phyloP scores from a whole-genome alignment of 2,329 filamentous ascomycete species.

The Ambrosiella cleistominuta region DNA sequence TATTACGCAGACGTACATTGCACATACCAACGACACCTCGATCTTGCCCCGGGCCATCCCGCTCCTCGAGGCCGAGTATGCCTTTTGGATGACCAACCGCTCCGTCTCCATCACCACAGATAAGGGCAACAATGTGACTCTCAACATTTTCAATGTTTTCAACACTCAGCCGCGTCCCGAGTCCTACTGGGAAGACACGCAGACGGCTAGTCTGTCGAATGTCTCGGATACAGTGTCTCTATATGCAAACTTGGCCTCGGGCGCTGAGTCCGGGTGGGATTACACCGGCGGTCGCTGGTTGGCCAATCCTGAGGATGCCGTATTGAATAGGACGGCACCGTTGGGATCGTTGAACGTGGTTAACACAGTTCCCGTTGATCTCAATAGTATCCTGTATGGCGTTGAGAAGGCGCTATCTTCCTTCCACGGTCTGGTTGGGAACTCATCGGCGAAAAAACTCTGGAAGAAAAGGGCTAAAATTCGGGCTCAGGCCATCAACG shows the following conservation, averaged over 20 bases:
- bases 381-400: conserved; percentile 51
- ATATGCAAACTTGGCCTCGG: conserved; percentile 45
- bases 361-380: conserved; percentile 43
- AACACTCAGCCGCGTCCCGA: conserved; percentile 52
- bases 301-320: conserved; percentile 37
- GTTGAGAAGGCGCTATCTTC: conserved; percentile 42
- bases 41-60: conserved; percentile 42
- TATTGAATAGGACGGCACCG: conserved; percentile 44
- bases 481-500: conserved; percentile 44
- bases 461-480: conserved; percentile 33
- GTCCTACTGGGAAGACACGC: conserved; percentile 48
- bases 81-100: conserved; percentile 45
- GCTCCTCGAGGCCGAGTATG: conserved; percentile 43
- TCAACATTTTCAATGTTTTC: conserved; percentile 41
- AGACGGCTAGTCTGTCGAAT: conserved; percentile 37
- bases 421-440: conserved; percentile 34
- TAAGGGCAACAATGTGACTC: conserved; percentile 28
- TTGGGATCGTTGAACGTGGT: conserved; percentile 43
- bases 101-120: conserved; percentile 30
- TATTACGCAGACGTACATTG: conserved; percentile 48
- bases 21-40: conserved; percentile 45
- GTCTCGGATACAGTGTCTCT: conserved; percentile 32
- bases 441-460: conserved; percentile 28
- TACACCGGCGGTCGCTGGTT: conserved; percentile 42
- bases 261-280: conserved; percentile 50